Base-by-base conservation (phyloP, 495 filamentous ascomycete species). In the Penicillium cataractarum region DNA sequence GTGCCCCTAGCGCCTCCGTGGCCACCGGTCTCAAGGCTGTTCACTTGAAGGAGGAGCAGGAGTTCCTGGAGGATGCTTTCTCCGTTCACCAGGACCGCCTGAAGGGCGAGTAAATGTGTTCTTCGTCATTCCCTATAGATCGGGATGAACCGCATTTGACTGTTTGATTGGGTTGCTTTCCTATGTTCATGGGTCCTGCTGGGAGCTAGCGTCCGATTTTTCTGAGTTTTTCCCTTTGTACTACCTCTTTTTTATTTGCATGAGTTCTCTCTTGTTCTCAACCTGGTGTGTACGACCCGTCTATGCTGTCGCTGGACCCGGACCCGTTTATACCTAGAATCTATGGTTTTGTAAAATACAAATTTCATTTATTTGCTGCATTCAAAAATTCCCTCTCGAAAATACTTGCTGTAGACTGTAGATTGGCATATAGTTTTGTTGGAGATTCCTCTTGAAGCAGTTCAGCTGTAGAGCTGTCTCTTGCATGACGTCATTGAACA, bases 1-100 rank as follows among this genome's bases (percentile, higher is more conserved):
- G 95, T 69, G 84, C 90, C 71, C 93, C 93, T 21, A 94, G 89
- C 70, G 93, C 95, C 33, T 90, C 87, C 70, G 94, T 97, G 46
- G 95, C 95, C 44, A 97, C 93, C 50, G 95, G 95, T 74, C 75
- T 95, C 67, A 99, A 99, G 89, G 76, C 83, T 31, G 85, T 82
- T 54, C 95, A 99, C 78, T 75, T 88, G 67, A 97, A 96, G 86
- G 95, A 99, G 83, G 95, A 99, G 83, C 82, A 91, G 77, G 91
- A 96, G 22, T 76, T 99, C 65, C 77, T 99, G 67, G 85, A 95
- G 74, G 86, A 84, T 76, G 95, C 87, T 54, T 90, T 86, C 72
- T 79, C 71, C 46, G 79, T 90, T 48, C 80, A 81, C 77, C 84
- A 86, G 76, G 82, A 84, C 53, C 81, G 78, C 59, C 75, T 84